A percentile compares a stretch with the other conserved stretches of the same genome.
Evolutionary conservation across 352 stramenopile genomes (phyloP).

Genomic region (Pythium aristosporum): DNA sequence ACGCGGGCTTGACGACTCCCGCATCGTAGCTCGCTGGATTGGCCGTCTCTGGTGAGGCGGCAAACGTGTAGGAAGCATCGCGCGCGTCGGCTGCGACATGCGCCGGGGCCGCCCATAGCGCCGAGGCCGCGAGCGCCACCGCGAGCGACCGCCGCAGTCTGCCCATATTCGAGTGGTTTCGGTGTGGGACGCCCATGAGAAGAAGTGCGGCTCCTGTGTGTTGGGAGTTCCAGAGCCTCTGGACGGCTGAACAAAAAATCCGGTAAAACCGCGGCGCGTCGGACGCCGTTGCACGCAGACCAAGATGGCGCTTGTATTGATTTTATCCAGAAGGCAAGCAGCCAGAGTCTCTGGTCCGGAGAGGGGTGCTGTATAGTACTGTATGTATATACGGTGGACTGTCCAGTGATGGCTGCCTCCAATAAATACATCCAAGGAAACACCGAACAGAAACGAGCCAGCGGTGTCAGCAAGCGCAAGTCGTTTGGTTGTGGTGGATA

Average conservation of each 20-base stretch:
- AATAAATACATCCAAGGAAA: too few species aligned
- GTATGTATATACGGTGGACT: too few species aligned
- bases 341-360: too few species aligned
- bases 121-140: neutral
- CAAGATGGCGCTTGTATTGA: too few species aligned
- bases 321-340: too few species aligned
- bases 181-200: neutral
- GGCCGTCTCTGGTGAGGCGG: neutral
- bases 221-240: neutral
- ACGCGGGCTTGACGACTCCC: neutral
- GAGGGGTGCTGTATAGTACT: too few species aligned
- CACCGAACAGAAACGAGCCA: too few species aligned
- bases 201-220: neutral
- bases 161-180: neutral
- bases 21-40: neutral
- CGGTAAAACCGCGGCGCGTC: neutral
- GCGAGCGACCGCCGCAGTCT: neutral
- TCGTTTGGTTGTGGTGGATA: too few species aligned
- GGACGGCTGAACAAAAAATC: neutral
- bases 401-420: too few species aligned
- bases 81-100: neutral
- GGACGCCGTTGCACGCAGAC: too few species aligned
- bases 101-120: neutral
- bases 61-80: neutral
- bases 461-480: too few species aligned